Evolutionary conservation across 2,329 filamentous ascomycete genomes (phyloP), one percentile per base, ranked within the genome.

Genomic region (Purpureocillium lavendulum): DNA sequence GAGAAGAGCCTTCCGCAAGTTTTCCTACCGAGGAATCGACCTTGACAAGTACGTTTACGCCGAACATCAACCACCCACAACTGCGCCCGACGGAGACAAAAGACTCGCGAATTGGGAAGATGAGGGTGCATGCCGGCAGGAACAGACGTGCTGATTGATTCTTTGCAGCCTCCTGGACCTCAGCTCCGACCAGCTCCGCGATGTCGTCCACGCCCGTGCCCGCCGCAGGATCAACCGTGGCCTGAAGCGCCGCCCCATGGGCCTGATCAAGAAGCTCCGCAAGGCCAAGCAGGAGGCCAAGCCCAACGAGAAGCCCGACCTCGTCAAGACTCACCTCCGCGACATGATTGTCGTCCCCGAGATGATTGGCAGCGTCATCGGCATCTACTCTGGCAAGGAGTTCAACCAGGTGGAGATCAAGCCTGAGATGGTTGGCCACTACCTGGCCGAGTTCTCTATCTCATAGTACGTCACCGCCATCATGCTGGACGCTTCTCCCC

Each of bases 351-450:
- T 98, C 66, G 92, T 98, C 59, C 92, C 92, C 61, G 92, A 98
- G 81, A 97, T 98, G 92, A 98, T 98, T 67, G 92, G 92, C 62
- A 86, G 79, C 71, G 90, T 98, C 62, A 85, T 98, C 62, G 92
- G 89, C 68, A 92, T 98, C 79, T 98, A 98, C 86, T 95, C 87
- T 56, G 92, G 92, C 67, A 98, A 98, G 84, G 89, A 97, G 75
- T 98, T 98, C 86, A 98, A 98, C 84, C 90, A 96, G 81, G 89
- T 98, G 61, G 92, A 98, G 75, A 92, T 98, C 77, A 96, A 96
- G 84, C 92, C 92, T 60, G 92, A 98, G 81, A 98, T 98, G 92
- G 92, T 98, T 71, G 92, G 92, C 69, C 90, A 97, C 80, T 96
- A 96, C 80, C 80, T 98, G 56, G 92, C 79, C 64, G 92, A 98